Evolutionary conservation across 2,329 filamentous ascomycete species (phyloP).

Genomic region (Xylariaceae sp.): DNA sequence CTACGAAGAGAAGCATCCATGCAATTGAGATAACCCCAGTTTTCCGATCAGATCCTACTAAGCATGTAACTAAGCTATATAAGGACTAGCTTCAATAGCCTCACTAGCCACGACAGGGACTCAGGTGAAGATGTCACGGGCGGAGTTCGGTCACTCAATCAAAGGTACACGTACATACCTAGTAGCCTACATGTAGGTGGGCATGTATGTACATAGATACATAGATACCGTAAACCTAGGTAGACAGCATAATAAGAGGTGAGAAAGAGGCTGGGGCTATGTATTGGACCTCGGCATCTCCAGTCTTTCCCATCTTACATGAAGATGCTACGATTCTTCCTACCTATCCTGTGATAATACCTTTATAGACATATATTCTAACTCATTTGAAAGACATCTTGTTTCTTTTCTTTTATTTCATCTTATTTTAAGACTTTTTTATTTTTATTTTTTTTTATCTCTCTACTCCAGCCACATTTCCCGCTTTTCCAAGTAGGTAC

Average conservation of each 20-base stretch:
- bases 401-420: not conserved
- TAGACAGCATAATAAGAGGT: not conserved
- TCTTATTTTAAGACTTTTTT: too few relatives aligned
- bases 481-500: not conserved
- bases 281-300: not conserved
- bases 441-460: not conserved
- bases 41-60: not conserved
- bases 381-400: not conserved
- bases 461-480: not conserved
- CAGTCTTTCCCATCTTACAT: not conserved
- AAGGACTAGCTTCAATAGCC: not conserved
- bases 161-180: too few relatives aligned
- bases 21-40: too few relatives aligned
- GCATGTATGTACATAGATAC: too few relatives aligned
- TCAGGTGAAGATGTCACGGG: not conserved
- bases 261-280: not conserved
- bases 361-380: not conserved
- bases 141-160: not conserved
- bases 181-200: too few relatives aligned
- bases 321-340: too few relatives aligned
- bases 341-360: too few relatives aligned
- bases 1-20: too few relatives aligned
- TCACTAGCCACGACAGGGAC: not conserved
- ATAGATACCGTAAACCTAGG: too few relatives aligned
- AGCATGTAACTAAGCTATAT: not conserved